These are phyloP conservation scores for Epichloe gansuensis DNA, from an alignment of 2,329 filamentous ascomycete species.

Conservation along the genomic window DNA sequence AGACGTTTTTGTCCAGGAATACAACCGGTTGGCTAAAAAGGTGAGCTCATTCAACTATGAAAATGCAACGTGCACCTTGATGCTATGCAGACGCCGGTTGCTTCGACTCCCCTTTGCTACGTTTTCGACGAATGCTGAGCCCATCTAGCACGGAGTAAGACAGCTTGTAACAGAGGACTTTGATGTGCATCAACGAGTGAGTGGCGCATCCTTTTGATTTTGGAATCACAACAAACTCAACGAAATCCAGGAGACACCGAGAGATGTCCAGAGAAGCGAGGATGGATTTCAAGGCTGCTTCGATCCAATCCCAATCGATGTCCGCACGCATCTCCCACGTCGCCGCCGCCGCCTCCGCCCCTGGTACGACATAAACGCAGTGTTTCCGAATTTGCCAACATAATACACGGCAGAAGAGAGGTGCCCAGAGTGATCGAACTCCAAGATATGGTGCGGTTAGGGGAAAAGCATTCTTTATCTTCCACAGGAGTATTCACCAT, in stretches of 20 bases:
- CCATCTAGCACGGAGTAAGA: slow-evolving; percentile 39
- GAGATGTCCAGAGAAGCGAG: slow-evolving; percentile 17
- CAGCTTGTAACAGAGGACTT: slow-evolving; percentile 25
- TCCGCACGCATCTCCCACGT: slow-evolving; percentile 3
- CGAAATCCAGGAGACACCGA: slow-evolving; percentile 8
- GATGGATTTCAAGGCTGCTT: slow-evolving; percentile 28
- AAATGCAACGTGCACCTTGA: not conserved
- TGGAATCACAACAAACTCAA: not conserved
- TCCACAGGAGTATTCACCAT: slow-evolving; percentile 44
- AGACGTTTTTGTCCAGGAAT: slow-evolving; percentile 39
- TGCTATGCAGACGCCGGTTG: not conserved
- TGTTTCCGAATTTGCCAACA: slow-evolving; percentile 41
- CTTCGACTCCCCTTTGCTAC: not conserved
- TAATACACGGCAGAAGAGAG: slow-evolving; percentile 32
- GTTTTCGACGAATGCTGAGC: not conserved
- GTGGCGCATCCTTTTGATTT: slow-evolving; percentile 8
- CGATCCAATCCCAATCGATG: slow-evolving; percentile 10
- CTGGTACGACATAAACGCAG: slow-evolving; percentile 33
- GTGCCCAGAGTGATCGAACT: slow-evolving; percentile 38
- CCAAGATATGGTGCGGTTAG: slow-evolving; percentile 45
- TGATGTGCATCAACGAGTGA: slow-evolving; percentile 19
- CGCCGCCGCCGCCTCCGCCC: slow-evolving; percentile 5
- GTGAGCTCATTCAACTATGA: slow-evolving; percentile 19
- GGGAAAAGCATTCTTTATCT: slow-evolving; percentile 51
- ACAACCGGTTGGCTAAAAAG: slow-evolving; percentile 48